A percentile compares a stretch with the other conserved stretches of the same genome.
Evolutionary conservation across 2,329 filamentous ascomycete genomes (phyloP).

Genomic region (Beauveria asiatica): DNA sequence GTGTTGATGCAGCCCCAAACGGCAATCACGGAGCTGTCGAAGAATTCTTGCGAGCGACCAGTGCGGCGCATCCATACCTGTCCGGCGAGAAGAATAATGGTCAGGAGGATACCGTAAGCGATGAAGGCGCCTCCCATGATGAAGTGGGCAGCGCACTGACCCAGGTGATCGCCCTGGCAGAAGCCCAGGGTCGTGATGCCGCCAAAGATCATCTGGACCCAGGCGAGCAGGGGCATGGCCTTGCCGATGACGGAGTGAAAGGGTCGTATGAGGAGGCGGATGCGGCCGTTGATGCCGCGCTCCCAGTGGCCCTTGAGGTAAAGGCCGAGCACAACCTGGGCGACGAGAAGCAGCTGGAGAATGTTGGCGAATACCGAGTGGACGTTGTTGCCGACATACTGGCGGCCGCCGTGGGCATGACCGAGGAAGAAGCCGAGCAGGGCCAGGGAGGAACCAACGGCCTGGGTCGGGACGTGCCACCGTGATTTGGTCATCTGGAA

Average conservation of each 20-base stretch:
- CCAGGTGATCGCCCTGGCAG: slow-evolving; percentile 82
- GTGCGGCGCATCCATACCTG: slow-evolving; percentile 77
- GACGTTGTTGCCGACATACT: slow-evolving; percentile 67
- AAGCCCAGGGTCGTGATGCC: slow-evolving; percentile 89
- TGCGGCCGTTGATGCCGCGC: slow-evolving; percentile 69
- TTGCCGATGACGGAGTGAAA: slow-evolving; percentile 80
- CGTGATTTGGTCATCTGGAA: slow-evolving; percentile 73
- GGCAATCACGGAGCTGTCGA: slow-evolving; percentile 83
- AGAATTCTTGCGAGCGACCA: slow-evolving; percentile 91
- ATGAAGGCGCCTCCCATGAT: slow-evolving; percentile 99
- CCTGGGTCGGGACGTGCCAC: slow-evolving; percentile 90
- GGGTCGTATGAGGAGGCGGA: slow-evolving; percentile 63
- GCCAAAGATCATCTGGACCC: slow-evolving; percentile 93
- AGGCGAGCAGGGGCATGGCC: slow-evolving; percentile 73
- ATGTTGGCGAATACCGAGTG: slow-evolving; percentile 74
- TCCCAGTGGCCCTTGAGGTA: slow-evolving; percentile 89
- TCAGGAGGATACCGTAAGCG: slow-evolving; percentile 81
- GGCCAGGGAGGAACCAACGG: slow-evolving; percentile 64
- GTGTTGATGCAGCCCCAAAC: slow-evolving; percentile 97
- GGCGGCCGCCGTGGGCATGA: slow-evolving; percentile 79
- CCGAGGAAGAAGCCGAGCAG: slow-evolving; percentile 84
- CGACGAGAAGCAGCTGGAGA: slow-evolving; percentile 69
- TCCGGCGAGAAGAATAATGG: slow-evolving; percentile 77
- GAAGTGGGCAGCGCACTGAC: slow-evolving; percentile 92
- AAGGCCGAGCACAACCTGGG: slow-evolving; percentile 70